These are phyloP conservation scores for Alternaria sp. DNA, from an alignment of 2,329 filamentous ascomycete species.

Conservation along the genomic window DNA sequence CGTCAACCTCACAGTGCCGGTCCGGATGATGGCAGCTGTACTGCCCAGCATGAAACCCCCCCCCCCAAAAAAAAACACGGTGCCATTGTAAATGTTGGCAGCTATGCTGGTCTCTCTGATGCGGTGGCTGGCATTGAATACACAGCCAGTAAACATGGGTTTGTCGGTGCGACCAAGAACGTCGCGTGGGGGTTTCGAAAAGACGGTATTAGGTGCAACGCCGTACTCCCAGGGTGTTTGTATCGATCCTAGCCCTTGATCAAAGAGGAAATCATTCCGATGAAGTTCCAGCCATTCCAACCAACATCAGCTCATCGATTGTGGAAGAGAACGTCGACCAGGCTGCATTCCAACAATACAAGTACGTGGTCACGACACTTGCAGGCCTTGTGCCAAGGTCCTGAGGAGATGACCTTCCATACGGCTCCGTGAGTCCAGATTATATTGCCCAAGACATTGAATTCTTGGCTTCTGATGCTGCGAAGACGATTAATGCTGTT, in stretches of 20 bases:
- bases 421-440: conserved; percentile 15
- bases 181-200: conserved; percentile 58
- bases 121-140: conserved; percentile 56
- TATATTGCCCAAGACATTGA: conserved; percentile 33
- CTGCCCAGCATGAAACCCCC: conserved; percentile 53
- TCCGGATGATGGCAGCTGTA: conserved; percentile 57
- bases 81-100: conserved; percentile 54
- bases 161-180: conserved; percentile 60
- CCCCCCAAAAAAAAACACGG: conserved; percentile 43
- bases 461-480: conserved; percentile 32
- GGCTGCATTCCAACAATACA: conserved; percentile 18
- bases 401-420: conserved; percentile 6
- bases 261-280: conserved; percentile 1
- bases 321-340: conserved; percentile 21
- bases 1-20: conserved; percentile 57
- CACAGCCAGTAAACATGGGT: conserved; percentile 56
- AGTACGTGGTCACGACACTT: conserved; percentile 11
- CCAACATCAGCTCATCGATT: conserved; percentile 26
- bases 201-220: conserved; percentile 59
- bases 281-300: conserved; percentile 14
- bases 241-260: neutral
- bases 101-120: conserved; percentile 46
- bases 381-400: neutral
- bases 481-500: conserved; percentile 32
- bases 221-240: conserved; percentile 54